phyloP scores from a whole-genome alignment of 2,329 filamentous ascomycete species.

The Aspergillus nomiae region DNA sequence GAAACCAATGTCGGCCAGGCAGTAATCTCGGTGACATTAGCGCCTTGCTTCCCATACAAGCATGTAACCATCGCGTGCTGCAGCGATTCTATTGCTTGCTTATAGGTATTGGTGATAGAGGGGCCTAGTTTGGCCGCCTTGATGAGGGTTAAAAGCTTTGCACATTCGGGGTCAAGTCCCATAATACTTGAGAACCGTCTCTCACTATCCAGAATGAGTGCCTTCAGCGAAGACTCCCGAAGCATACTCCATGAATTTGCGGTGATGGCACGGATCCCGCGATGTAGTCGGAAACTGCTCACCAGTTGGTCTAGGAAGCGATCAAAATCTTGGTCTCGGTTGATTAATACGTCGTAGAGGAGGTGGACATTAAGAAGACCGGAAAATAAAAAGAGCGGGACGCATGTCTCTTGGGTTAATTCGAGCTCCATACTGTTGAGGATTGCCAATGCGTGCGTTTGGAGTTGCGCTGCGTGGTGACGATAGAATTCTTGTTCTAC shows the following conservation, averaged over 20 bases:
- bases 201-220: conserved; percentile 8
- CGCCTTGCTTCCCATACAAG: background rate
- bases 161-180: conserved; percentile 5
- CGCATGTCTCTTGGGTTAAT: conserved; percentile 18
- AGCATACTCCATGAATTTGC: conserved; percentile 17
- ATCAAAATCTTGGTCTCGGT: conserved; percentile 43
- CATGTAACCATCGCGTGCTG: conserved; percentile 11
- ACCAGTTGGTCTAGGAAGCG: conserved; percentile 31
- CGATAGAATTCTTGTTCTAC: conserved; percentile 36
- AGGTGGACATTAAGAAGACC: conserved; percentile 37
- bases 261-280: conserved; percentile 25
- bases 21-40: background rate
- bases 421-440: conserved; percentile 15
- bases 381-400: conserved; percentile 27
- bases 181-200: conserved; percentile 2
- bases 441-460: conserved; percentile 23
- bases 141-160: conserved; percentile 12
- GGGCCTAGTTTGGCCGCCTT: conserved; percentile 7
- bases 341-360: conserved; percentile 51
- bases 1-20: conserved; percentile 33
- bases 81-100: conserved; percentile 11
- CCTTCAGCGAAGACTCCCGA: conserved; percentile 14
- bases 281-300: conserved; percentile 28
- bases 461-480: conserved; percentile 41
- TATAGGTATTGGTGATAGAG: conserved; percentile 7